Percentiles rank a stretch among this genome's conserved stretches.
Evolutionary conservation across 129 eudicot species (phyloP).

Genomic region (Apium graveolens): DNA sequence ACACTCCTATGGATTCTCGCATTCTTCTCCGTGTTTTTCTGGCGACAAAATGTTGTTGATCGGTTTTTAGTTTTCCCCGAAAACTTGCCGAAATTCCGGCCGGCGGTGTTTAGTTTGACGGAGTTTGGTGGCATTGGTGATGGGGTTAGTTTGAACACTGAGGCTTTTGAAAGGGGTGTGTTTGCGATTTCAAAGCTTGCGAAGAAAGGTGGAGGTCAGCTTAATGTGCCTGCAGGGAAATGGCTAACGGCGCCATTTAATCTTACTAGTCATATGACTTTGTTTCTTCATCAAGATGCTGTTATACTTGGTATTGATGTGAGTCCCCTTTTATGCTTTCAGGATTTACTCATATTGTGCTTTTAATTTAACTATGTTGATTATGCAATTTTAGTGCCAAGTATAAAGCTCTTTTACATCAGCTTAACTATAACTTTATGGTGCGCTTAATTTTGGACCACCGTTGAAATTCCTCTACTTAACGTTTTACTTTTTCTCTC

Average conservation of each 20-base stretch:
- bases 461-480: too few relatives aligned
- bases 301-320: conserved; percentile 91
- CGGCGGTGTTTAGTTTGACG: conserved; percentile 52
- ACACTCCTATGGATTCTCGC: conserved; percentile 51
- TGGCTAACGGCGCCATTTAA: conserved; percentile 98
- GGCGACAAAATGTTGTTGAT: conserved; percentile 50
- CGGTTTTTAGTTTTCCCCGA: conserved; percentile 32
- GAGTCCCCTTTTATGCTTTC: conserved; percentile 24
- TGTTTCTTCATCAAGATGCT: conserved; percentile 79
- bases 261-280: conserved; percentile 85
- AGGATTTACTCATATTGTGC: neutral
- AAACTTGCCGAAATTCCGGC: conserved; percentile 33
- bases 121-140: conserved; percentile 97
- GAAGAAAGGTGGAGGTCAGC: conserved; percentile 86
- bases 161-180: conserved; percentile 78
- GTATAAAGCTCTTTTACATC: neutral
- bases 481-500: neutral
- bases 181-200: conserved; percentile 53
- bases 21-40: conserved; percentile 49
- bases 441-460: neutral
- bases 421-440: neutral
- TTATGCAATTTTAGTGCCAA: neutral
- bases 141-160: conserved; percentile 59
- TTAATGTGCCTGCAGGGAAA: conserved; percentile 82
- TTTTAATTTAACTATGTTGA: neutral